Evolutionary conservation across 2,329 filamentous ascomycete species (phyloP), one percentile per base, ranked within the genome.

Genomic region (Phaeophleospora eucalypticola): DNA sequence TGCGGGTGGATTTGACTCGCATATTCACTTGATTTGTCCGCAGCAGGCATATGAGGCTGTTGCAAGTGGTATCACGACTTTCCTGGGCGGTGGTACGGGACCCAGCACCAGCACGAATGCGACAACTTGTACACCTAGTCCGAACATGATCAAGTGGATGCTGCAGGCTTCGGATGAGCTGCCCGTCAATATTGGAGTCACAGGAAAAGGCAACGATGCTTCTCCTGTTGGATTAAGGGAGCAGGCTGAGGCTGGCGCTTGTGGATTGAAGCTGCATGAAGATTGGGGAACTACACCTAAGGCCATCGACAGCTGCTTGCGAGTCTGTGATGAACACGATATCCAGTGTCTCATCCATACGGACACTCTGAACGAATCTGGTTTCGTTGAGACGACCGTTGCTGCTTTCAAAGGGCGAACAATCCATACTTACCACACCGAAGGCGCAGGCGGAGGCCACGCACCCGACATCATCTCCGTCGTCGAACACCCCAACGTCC

Each of bases 371-470:
- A 97, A 97, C 68, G 91, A 97, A 68, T 91, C 87, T 15, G 91
- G 91, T n/a, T 97, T 95, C 62, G 91, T 97, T 41, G 91, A 96
- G 66, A 85, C 87, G 49, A 95, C 90, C 2, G 82, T 95, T 52
- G 80, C 75, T n/a, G 83, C 90, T 2, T 86, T 97, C 76, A 89
- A 88, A 65, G 77, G 82, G 62, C 83, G 91, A 51, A 87, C 89
- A 1, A 95, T 97, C 61, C 91, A 97, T 70, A 95, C 91, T 1
- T 97, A 97, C 69, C 91, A 97, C 71, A 96, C 89, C 24, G 91
- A 97, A 72, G 91, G 91, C 34, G 91, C 91, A 1, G 91, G 91
- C 34, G 91, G 91, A 56, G 91, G 91, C 3, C 91, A 97, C 68
- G 91, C 91, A 1, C 91, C 91, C 0, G 91, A 97, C 67, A 96